These are phyloP conservation scores for Geosmithia morbida DNA, from an alignment of 2,329 filamentous ascomycete genomes.

Conservation along the genomic window DNA sequence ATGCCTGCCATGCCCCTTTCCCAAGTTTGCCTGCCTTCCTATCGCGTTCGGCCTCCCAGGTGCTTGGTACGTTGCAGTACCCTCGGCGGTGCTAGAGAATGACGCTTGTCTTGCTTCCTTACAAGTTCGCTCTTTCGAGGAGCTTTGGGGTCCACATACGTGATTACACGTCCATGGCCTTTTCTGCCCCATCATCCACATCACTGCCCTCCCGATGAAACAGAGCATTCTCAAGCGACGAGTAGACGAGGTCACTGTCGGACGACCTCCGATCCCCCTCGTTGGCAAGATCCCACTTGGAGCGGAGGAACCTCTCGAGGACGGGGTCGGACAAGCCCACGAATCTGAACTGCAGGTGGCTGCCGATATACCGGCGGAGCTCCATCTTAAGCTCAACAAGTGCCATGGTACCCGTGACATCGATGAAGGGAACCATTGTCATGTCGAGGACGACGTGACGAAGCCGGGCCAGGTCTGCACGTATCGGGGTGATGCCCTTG, in stretches of 20 bases:
- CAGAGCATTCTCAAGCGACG: constrained; percentile 7
- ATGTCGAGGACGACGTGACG: constrained; percentile 36
- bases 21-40: too few relatives aligned
- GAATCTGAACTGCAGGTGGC: constrained; percentile 29
- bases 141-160: background rate
- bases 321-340: constrained; percentile 29
- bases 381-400: constrained; percentile 32
- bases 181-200: constrained; percentile 1
- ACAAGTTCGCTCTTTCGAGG: too few relatives aligned
- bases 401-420: constrained; percentile 35
- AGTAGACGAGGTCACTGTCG: constrained; percentile 7
- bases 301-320: constrained; percentile 20
- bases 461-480: constrained; percentile 1
- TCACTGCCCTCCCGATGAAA: constrained; percentile 5
- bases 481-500: constrained; percentile 24
- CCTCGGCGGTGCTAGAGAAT: too few relatives aligned
- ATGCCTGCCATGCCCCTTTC: too few relatives aligned
- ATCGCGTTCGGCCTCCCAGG: too few relatives aligned
- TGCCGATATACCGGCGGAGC: constrained; percentile 31
- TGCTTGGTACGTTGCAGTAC: too few relatives aligned
- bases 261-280: constrained; percentile 11
- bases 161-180: constrained; percentile 1
- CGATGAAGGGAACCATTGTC: constrained; percentile 33
- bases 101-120: too few relatives aligned
- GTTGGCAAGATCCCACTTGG: constrained; percentile 18